Base-by-base conservation (phyloP, 2,329 filamentous ascomycete species). In the Metarhizium anisopliae region DNA sequence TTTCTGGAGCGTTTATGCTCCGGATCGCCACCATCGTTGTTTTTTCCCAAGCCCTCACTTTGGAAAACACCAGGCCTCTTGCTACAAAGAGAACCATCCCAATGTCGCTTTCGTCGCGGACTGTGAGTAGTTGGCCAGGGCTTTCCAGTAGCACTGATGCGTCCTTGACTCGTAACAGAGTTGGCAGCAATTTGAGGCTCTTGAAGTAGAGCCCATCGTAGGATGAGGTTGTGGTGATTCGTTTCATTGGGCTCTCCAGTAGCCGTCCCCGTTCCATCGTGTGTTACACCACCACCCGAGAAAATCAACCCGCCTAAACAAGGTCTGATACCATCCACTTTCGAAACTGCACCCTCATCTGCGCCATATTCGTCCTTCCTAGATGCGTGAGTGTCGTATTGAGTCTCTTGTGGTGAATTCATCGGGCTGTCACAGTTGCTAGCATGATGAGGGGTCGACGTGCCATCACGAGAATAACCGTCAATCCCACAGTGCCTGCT, bases 151-250 rank as follows among this genome's bases (percentile, higher is more conserved):
- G 20, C 2, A 14, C 25, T 45, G 43, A 35, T 14, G 18, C 38
- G 7, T 25, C 38, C 32, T 20, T 10, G 38, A 14, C 47, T 30
- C 32, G 18, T 43, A 30, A 3, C 29, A 42, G 25, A 32, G 36
- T 36, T 47, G 10, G 55, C 55, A 20, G 55, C 55, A 35, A 56
- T 54, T 5, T 56, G 20, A 2, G 47, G 52, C 42, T 56, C 55
- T 11, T 56, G 52, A 7, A 51, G 40, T 2, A 54, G 6, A 47
- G 52, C 52, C 55, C 55, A 56, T 42, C 25, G 42, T 4, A 54
- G 42, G 14, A 56, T 54, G 18, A 54, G 47, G n/a, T 30, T 52
- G 13, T 56, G 55, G 13, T 49, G 42, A 14, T 38, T 32, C 13
- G n/a, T 16, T 6, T 14, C 18, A 11, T 32, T n/a, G 47, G 14